phyloP scores from a whole-genome alignment of 768 basidiomycete genomes.

The Leccinellum rugosiceps region DNA sequence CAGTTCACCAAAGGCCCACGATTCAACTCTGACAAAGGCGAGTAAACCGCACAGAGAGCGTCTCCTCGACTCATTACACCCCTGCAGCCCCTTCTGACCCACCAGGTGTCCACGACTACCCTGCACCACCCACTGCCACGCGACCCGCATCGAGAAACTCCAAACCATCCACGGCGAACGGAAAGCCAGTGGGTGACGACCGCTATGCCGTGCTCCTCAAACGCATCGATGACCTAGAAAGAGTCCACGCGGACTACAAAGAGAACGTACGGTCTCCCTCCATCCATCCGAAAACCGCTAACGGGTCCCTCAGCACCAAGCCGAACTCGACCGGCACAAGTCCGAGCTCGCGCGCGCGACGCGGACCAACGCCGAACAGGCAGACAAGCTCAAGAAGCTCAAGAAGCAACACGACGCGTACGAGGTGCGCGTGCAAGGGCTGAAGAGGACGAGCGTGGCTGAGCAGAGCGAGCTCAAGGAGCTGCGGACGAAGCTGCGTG shows the following conservation, averaged over 20 bases:
- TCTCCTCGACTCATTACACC: neutral
- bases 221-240: constrained; percentile 64
- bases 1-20: constrained; percentile 50
- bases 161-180: constrained; percentile 12
- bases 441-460: constrained; percentile 44
- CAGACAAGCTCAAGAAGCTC: constrained; percentile 55
- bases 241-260: constrained; percentile 62
- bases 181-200: constrained; percentile 34
- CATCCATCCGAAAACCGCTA: neutral
- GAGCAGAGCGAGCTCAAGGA: constrained; percentile 67
- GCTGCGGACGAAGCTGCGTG: constrained; percentile 53
- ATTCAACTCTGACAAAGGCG: constrained; percentile 7
- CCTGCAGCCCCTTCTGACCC: constrained; percentile 25
- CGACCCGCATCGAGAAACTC: constrained; percentile 29
- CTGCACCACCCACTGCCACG: constrained; percentile 6
- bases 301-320: constrained; percentile 46
- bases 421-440: constrained; percentile 59
- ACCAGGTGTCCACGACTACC: constrained; percentile 35
- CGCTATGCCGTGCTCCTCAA: constrained; percentile 54
- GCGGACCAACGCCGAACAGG: constrained; percentile 46
- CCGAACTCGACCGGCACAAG: constrained; percentile 57
- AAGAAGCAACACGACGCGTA: constrained; percentile 58
- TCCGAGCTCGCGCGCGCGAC: constrained; percentile 51
- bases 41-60: neutral
- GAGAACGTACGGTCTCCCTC: constrained; percentile 41